phyloP scores from a whole-genome alignment of 805 yeast species.

The Naumovozyma castellii region DNA sequence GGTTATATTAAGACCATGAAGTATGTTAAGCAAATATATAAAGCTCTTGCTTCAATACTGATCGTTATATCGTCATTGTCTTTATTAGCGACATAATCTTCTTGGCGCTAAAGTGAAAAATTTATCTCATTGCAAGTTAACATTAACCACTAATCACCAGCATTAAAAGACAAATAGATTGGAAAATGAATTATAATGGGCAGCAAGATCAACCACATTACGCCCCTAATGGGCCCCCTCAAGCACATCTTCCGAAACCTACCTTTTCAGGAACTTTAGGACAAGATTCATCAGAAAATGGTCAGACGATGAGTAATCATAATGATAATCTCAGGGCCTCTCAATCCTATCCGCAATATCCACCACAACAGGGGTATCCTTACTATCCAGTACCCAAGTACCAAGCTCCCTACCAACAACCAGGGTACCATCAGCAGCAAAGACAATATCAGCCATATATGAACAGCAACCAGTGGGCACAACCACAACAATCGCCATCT shows the following conservation, averaged over 20 bases:
- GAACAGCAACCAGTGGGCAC: neutral
- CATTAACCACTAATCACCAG: too few relatives aligned
- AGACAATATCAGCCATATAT: neutral
- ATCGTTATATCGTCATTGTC: too few relatives aligned
- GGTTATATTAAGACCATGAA: too few relatives aligned
- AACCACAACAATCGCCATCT: constrained; percentile 1
- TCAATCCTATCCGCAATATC: too few relatives aligned
- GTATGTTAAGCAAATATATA: too few relatives aligned
- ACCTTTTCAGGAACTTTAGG: constrained; percentile 21
- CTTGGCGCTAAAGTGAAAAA: too few relatives aligned
- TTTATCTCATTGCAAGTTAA: too few relatives aligned
- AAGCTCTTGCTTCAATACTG: too few relatives aligned
- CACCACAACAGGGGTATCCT: neutral
- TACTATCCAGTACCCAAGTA: neutral
- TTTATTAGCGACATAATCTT: too few relatives aligned
- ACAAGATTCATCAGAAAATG: neutral
- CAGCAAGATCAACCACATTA: neutral
- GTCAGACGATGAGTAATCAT: neutral
- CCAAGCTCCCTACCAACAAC: constrained; percentile 2
- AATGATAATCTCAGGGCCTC: neutral
- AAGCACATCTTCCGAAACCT: constrained; percentile 15
- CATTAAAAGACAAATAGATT: too few relatives aligned
- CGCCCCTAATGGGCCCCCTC: neutral
- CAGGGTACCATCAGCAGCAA: constrained; percentile 1
- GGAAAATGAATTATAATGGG: neutral